A percentile compares a stretch with the other conserved stretches of the same genome.
These are phyloP conservation scores for Ophiostoma angusticollis DNA, from an alignment of 2,329 filamentous ascomycete genomes.

Conservation along the genomic window DNA sequence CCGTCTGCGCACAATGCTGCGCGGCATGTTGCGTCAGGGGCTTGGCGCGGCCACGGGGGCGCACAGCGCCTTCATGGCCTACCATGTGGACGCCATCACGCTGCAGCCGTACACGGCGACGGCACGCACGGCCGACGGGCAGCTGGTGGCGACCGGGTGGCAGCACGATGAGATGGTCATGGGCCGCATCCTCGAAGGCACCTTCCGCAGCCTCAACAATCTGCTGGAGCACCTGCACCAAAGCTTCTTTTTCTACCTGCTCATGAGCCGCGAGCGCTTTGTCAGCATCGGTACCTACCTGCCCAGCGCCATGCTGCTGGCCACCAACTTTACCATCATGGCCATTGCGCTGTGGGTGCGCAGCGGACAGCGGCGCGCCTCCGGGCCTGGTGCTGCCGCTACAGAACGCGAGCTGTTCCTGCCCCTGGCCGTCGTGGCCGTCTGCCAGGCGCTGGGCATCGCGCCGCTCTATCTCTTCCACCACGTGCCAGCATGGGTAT, in stretches of 20 bases:
- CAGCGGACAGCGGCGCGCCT: slow-evolving; percentile 67
- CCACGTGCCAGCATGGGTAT: slow-evolving; percentile 51
- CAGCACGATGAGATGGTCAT: slow-evolving; percentile 97
- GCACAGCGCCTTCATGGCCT: slow-evolving; percentile 93
- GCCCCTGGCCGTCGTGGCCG: slow-evolving; percentile 59
- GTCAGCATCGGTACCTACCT: slow-evolving; percentile 97
- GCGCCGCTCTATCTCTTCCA: slow-evolving; percentile 83
- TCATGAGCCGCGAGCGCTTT: slow-evolving; percentile 84
- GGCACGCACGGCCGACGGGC: slow-evolving; percentile 28
- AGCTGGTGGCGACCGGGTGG: slow-evolving; percentile 51
- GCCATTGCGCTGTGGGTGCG: slow-evolving; percentile 89
- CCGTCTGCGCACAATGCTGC: slow-evolving; percentile 74
- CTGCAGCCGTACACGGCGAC: slow-evolving; percentile 55
- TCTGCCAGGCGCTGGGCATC: slow-evolving; percentile 62
- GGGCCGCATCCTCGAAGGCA: slow-evolving; percentile 76
- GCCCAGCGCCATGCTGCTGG: slow-evolving; percentile 93
- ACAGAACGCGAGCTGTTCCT: slow-evolving; percentile 56
- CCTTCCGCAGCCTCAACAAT: slow-evolving; percentile 91
- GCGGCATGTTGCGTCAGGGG: slow-evolving; percentile 86
- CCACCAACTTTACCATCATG: slow-evolving; percentile 90
- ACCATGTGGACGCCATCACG: slow-evolving; percentile 93
- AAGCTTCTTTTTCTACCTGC: slow-evolving; percentile 97
- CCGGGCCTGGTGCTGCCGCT: slow-evolving; percentile 16
- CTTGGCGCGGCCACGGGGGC: slow-evolving; percentile 80
- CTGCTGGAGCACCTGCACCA: slow-evolving; percentile 93